Evolutionary conservation across 1,284 basidiomycete species (phyloP).

Genomic region (Moniliophthora roreri): DNA sequence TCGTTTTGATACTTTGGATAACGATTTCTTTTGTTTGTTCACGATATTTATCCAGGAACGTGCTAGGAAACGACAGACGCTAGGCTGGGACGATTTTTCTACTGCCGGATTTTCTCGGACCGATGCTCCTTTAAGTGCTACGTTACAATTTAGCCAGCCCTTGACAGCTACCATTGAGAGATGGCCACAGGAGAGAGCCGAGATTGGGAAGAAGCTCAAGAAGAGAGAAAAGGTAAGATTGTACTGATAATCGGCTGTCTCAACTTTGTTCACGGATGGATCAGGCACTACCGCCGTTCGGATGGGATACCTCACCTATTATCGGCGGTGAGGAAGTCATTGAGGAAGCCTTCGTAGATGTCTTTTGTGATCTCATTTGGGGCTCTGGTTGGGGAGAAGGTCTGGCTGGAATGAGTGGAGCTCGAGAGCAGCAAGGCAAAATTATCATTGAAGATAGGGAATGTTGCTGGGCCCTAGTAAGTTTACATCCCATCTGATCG

Average conservation of each 20-base stretch:
- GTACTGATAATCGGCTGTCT: not conserved
- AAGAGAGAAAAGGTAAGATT: conserved; percentile 65
- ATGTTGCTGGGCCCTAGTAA: conserved; percentile 89
- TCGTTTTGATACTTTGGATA: conserved; percentile 22
- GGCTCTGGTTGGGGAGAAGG: conserved; percentile 78
- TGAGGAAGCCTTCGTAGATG: conserved; percentile 85
- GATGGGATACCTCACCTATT: conserved; percentile 83
- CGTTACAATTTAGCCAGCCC: conserved; percentile 70
- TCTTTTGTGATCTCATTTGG: conserved; percentile 83
- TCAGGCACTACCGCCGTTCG: conserved; percentile 67
- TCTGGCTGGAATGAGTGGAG: conserved; percentile 65
- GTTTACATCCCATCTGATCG: conserved; percentile 28
- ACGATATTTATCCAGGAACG: conserved; percentile 48
- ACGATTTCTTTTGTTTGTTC: conserved; percentile 9
- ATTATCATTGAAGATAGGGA: conserved; percentile 56
- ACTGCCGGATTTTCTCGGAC: conserved; percentile 75
- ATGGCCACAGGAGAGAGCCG: conserved; percentile 74
- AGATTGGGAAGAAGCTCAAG: conserved; percentile 74
- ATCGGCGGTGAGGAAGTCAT: conserved; percentile 71
- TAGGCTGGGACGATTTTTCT: conserved; percentile 88
- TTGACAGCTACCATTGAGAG: conserved; percentile 59
- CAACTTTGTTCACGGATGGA: not conserved
- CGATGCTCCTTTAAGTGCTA: conserved; percentile 71
- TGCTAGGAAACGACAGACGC: conserved; percentile 70
- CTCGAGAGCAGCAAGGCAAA: conserved; percentile 54